These are phyloP conservation scores for Boletus fagicola DNA, from an alignment of 768 basidiomycete genomes.

Conservation along the genomic window DNA sequence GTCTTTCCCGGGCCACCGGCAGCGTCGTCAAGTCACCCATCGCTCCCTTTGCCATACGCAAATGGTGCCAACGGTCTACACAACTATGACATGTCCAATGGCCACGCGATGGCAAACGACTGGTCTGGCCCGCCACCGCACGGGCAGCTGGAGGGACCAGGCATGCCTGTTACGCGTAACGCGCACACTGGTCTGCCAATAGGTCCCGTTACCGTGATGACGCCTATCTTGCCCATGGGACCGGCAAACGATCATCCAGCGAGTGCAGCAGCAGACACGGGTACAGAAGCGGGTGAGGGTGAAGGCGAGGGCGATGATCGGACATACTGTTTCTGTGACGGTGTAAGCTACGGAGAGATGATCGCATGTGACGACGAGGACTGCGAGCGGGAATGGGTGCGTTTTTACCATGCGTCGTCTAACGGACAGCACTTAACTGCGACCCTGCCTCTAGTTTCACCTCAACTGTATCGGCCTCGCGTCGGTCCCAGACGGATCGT, in stretches of 20 bases:
- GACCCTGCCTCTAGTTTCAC: slow-evolving; percentile 60
- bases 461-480: slow-evolving; percentile 69
- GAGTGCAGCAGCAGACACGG: slow-evolving; percentile 38
- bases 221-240: slow-evolving; percentile 21
- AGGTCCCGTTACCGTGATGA: slow-evolving; percentile 25
- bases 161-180: slow-evolving; percentile 66
- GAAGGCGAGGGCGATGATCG: slow-evolving; percentile 61
- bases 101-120: slow-evolving; percentile 39
- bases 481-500: slow-evolving; percentile 63
- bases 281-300: slow-evolving; percentile 44
- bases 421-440: slow-evolving; percentile 9
- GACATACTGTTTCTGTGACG: slow-evolving; percentile 83
- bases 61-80: slow-evolving; percentile 38
- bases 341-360: slow-evolving; percentile 90
- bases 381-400: slow-evolving; percentile 89
- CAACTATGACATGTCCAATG: slow-evolving; percentile 40
- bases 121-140: slow-evolving; percentile 51
- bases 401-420: slow-evolving; percentile 28
- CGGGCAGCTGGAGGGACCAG: slow-evolving; percentile 69
- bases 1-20: slow-evolving; percentile 50
- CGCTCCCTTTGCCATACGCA: slow-evolving; percentile 46
- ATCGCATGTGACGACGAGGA: slow-evolving; percentile 83
- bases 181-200: slow-evolving; percentile 25
- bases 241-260: slow-evolving; percentile 34
- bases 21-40: slow-evolving; percentile 50